Evolutionary conservation across 75 land plant genomes (phyloP), one percentile per base, ranked within the genome.

Genomic region (Sequoiadendron giganteum): DNA sequence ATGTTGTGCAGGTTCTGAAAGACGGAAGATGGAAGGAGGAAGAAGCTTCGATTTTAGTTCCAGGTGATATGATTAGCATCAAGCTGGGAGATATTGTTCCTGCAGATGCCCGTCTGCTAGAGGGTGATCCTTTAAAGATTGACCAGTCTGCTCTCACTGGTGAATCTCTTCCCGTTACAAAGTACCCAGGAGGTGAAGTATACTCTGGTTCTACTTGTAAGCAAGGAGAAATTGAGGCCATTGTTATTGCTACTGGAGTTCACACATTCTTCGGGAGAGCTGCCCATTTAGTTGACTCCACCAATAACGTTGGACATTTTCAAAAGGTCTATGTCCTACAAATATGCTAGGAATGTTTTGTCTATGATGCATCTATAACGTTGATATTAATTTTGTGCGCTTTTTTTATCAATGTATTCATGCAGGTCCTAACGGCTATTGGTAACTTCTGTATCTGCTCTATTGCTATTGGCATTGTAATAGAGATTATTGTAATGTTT

Each of bases 221-320:
- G 79, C 95, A 93, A 85, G 93, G 95, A 34, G 95, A 94, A 89
- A 91, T 93, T 83, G 95, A 94, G 86, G 94, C 94, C 11, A 87
- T 94, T 40, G 95, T 94, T 34, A 94, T 94, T 72, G 94, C 90
- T 87, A 94, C 95, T 72, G 95, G 95, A 5, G 92, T 94, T 45
- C 93, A 94, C 91, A 94, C 95, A n/a, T 94, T 94, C 92, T 93
- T 94, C 58, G 95, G 95, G 40, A 94, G 93, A 85, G 95, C 95
- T 45, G 95, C 95, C 39, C 95, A 94, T 76, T 87, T 94, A 4
- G 95, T 94, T 7, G 93, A 94, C 49, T 92, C 90, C 90, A 94
- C 95, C 83, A 89, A 93, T 72, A 77, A 91, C 34, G 90, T 88
- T 9, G 94, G 95, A 19, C 95, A 92, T 87, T 94, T 93, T 90